Evolutionary conservation across 2,329 filamentous ascomycete species (phyloP).

Genomic region (Exophiala oligosperma): DNA sequence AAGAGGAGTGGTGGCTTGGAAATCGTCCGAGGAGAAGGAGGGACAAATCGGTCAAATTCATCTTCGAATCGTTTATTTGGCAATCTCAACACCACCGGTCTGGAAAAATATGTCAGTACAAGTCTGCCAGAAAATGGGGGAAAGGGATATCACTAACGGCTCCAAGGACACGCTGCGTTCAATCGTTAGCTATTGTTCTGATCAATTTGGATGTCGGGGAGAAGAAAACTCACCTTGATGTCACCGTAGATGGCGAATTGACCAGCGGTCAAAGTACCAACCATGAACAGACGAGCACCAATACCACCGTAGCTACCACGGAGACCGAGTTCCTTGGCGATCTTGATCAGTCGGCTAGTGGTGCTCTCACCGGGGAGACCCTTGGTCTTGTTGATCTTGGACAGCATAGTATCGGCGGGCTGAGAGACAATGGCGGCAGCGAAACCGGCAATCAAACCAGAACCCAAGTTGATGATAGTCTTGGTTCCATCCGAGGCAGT

Average conservation of each 20-base stretch:
- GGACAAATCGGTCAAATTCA: constrained; percentile 6
- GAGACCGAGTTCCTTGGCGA: constrained; percentile 80
- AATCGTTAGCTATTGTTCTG: too few relatives aligned
- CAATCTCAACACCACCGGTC: constrained; percentile 19
- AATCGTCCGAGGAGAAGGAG: constrained; percentile 4
- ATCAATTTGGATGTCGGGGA: not conserved
- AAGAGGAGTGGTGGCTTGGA: constrained; percentile 7
- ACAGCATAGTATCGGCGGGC: constrained; percentile 90
- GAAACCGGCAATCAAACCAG: constrained; percentile 83
- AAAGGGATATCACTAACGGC: too few relatives aligned
- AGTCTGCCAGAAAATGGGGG: not conserved
- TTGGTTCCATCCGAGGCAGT: constrained; percentile 66
- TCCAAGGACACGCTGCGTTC: too few relatives aligned
- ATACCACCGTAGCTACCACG: constrained; percentile 78
- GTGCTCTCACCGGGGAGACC: constrained; percentile 84
- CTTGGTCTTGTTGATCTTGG: constrained; percentile 95
- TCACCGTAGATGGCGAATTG: constrained; percentile 90
- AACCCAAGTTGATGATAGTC: constrained; percentile 80
- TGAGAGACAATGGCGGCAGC: constrained; percentile 84
- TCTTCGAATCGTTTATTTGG: constrained; percentile 9
- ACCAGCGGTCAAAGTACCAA: constrained; percentile 72
- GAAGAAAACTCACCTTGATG: constrained; percentile 31
- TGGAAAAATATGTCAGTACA: not conserved
- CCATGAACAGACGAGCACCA: constrained; percentile 74
- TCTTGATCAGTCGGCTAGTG: constrained; percentile 79